These are phyloP conservation scores for Leishmania aethiopica DNA, from an alignment of 208 protist species.

Conservation along the genomic window DNA sequence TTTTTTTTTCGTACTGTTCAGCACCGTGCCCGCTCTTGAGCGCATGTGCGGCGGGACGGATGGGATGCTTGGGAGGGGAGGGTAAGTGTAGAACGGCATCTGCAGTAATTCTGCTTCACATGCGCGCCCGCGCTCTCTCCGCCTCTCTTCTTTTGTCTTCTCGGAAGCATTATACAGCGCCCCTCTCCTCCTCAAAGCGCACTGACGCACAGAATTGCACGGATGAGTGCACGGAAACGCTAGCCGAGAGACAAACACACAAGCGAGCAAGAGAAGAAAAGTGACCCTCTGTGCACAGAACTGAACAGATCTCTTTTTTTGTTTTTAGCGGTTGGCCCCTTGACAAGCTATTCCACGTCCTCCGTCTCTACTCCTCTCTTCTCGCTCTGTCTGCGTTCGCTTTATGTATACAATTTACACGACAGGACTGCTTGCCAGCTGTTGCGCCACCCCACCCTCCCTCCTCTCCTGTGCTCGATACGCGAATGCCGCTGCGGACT, in stretches of 20 bases:
- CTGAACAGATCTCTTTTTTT: neutral
- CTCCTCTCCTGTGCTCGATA: neutral
- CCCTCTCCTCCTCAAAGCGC: neutral
- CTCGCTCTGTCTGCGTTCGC: neutral
- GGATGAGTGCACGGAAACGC: neutral
- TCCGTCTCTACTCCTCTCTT: neutral
- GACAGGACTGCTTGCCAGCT: neutral
- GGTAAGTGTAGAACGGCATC: neutral
- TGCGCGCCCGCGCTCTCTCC: too few relatives aligned
- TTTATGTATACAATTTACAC: neutral
- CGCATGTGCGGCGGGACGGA: neutral
- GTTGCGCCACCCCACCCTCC: neutral
- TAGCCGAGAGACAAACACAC: too few relatives aligned
- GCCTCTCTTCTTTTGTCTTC: neutral
- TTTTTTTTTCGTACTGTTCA: too few relatives aligned
- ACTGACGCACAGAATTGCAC: neutral
- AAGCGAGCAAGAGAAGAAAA: neutral
- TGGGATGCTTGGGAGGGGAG: neutral
- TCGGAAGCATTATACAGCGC: neutral
- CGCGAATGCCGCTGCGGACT: conserved; percentile 2
- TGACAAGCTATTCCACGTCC: too few relatives aligned
- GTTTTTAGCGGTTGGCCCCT: neutral
- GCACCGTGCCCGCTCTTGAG: neutral
- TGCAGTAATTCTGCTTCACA: neutral
- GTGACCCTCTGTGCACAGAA: neutral